These are phyloP conservation scores for Suhomyces panamericanus DNA, from an alignment of 1,139 yeast genomes.

Conservation along the genomic window DNA sequence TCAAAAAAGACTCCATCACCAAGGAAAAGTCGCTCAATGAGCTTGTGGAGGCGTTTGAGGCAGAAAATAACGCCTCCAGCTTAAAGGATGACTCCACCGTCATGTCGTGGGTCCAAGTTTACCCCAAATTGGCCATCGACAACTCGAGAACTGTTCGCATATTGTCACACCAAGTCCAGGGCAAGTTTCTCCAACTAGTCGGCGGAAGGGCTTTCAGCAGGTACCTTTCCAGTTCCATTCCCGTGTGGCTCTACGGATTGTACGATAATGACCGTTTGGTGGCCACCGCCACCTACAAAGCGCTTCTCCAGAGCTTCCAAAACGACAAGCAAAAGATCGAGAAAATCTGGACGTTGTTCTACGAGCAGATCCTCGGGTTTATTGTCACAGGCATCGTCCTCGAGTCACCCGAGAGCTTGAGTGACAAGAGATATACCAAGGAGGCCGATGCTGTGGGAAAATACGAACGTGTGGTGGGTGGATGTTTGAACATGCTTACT, in stretches of 20 bases:
- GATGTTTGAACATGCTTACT: conserved; percentile 52
- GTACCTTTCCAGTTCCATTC: conserved; percentile 68
- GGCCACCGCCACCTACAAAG: conserved; percentile 47
- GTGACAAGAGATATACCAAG: conserved; percentile 73
- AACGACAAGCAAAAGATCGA: conserved; percentile 55
- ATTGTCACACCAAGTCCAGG: conserved; percentile 64
- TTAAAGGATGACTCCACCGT: conserved; percentile 34
- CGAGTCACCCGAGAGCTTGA: conserved; percentile 63
- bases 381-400: conserved; percentile 50
- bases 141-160: conserved; percentile 64
- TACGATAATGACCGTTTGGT: conserved; percentile 71
- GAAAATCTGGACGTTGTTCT: conserved; percentile 62
- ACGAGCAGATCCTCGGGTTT: conserved; percentile 54
- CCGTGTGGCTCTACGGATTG: conserved; percentile 69
- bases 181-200: conserved; percentile 45
- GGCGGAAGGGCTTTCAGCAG: conserved; percentile 63
- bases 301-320: conserved; percentile 57
- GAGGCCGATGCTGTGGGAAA: conserved; percentile 69
- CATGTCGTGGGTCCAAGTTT: conserved; percentile 76
- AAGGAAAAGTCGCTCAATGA: conserved; percentile 77
- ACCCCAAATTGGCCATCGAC: conserved; percentile 75
- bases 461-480: conserved; percentile 57
- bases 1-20: conserved; percentile 80
- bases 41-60: conserved; percentile 25
- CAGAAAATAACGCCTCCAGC: background rate